phyloP scores from a whole-genome alignment of 2,329 filamentous ascomycete species.

The Didymella lethalis region DNA sequence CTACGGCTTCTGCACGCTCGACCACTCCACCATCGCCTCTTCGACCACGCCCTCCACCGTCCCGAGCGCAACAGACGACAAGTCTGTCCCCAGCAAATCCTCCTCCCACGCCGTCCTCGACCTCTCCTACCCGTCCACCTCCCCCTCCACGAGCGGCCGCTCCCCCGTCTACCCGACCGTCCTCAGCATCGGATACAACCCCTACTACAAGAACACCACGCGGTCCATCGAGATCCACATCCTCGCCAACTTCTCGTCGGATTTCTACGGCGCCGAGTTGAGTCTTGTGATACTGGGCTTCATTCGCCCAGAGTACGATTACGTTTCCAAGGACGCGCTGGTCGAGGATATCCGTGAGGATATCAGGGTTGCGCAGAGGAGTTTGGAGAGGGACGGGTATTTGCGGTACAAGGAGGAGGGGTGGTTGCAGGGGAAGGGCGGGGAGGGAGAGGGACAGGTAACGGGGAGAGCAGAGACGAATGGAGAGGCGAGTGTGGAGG shows the following conservation, averaged over 20 bases:
- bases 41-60: constrained; percentile 43
- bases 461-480: not conserved
- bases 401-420: constrained; percentile 57
- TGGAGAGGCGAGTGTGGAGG: not conserved
- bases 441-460: constrained; percentile 13
- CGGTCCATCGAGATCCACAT: constrained; percentile 91
- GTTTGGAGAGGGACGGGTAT: constrained; percentile 73
- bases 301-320: constrained; percentile 89
- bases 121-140: constrained; percentile 24
- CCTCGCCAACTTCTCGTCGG: constrained; percentile 75
- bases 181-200: constrained; percentile 77
- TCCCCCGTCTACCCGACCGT: constrained; percentile 42
- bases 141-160: constrained; percentile 20
- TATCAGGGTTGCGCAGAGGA: constrained; percentile 80
- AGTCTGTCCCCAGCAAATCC: constrained; percentile 25
- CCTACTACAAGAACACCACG: constrained; percentile 92
- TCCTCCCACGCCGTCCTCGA: constrained; percentile 42
- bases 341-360: constrained; percentile 89
- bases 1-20: constrained; percentile 87
- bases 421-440: constrained; percentile 46
- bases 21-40: constrained; percentile 52
- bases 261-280: constrained; percentile 87
- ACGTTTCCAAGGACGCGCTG: constrained; percentile 81
- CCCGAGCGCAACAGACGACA: constrained; percentile 25
- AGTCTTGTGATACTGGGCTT: constrained; percentile 84